Base-by-base conservation (phyloP, 306 rosid genomes). In the Pterocarpus santalinus region DNA sequence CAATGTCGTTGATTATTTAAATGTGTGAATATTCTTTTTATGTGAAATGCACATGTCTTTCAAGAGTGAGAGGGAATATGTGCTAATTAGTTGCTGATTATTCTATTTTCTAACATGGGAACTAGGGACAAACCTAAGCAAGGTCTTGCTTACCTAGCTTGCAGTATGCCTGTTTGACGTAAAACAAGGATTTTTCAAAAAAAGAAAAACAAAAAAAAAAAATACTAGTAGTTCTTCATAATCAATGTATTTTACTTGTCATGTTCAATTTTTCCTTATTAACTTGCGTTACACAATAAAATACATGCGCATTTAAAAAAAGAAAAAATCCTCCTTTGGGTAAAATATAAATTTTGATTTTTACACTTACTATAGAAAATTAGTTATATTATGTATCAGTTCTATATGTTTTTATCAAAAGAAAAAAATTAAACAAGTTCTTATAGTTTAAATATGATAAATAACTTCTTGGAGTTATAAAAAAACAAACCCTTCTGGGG, bases 31-130 rank as follows among this genome's bases (percentile, higher is more conserved):
- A 80, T 83, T 81, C 86, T 80, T 86, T 81, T 86, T 34, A 80
- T 80, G 79, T 47, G 76, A 84, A 81, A 63, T 73, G 73, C 84
- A 38, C 65, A 80, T 82, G 92, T 72, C 80, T 76, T 86, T 93
- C 86, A 84, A 73, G 82, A 86, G 80, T 75, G 85, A 81, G 32
- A 53, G 62, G 8, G 82, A 84, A 63, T 84, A 82, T 84, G 69
- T 78, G 86, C 80, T 78, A 49, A 78, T 81, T 77, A 81, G 78
- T 64, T 73, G 34, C 62, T 82, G 33, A 55, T n/a, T 49, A 55
- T 56, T 74, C 13, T 39, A 33, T 33, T 71, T 81, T 71, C 72
- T 82, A 62, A 82, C 56, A 46, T 78, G 73, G 79, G 73, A 30
- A 78, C 53, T 47, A 72, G 73, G 77, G 73, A 77, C 84, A 78